phyloP scores from a whole-genome alignment of 78 protist genomes.

The Dictyostelium discoideum region dicty_2.7 NC_007088.5:4082501-4083000 shows the following conservation, averaged over 20 bases:
- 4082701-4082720: constrained; percentile 24
- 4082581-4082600: not conserved
- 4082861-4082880: constrained; percentile 24
- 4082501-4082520: not conserved
- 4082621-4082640: not conserved
- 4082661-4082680: not conserved
- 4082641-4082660: not conserved
- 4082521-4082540: not conserved
- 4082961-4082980: not conserved
- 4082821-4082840: constrained; percentile 4
- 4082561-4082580: constrained; percentile 2
- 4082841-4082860: constrained; percentile 7
- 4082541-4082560: not conserved
- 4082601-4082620: not conserved
- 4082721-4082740: constrained; percentile 8
- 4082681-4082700: constrained; percentile 6
- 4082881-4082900: constrained; percentile 36
- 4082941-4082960: not conserved
- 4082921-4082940: not conserved
- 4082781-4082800: constrained; percentile 18
- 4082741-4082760: constrained; percentile 77
- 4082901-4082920: not conserved
- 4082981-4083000: not conserved
- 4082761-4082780: constrained; percentile 13
- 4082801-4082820: constrained; percentile 29